Evolutionary conservation across 305 asterid genomes (phyloP), one percentile per base, ranked within the genome.

Genomic region (Withania somnifera): DNA sequence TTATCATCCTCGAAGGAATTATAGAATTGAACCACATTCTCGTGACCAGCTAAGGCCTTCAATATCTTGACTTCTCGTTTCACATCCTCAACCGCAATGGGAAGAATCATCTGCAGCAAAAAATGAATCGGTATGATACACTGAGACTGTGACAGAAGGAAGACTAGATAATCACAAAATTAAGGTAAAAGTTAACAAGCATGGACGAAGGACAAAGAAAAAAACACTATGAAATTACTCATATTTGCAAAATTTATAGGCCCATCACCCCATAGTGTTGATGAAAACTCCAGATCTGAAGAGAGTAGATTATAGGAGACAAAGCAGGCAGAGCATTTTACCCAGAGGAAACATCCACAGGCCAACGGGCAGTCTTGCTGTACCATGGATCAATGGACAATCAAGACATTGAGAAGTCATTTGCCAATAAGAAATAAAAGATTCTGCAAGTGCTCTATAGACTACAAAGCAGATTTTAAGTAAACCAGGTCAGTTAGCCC

Each of bases 21-120:
- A 87, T 91, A 86, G 88, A 93, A 93, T 85, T 90, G 91, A 79
- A 93, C 97, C 86, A 93, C 95, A 53, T 93, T 93, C 86, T 90
- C 97, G 50, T 93, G 97, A 84, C 97, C 97, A 34, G 92, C 91
- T 86, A 93, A 90, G 57, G 97, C 97, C 85, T 86, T 90, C 88
- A 93, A 88, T 89, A 93, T 92, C 89, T 91, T 93, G 80, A 93
- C 97, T 88, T 93, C 97, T 68, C 97, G 87, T 88, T 89, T 91
- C 63, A 93, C 97, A 89, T 93, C 97, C 87, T 92, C 97, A 57
- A 92, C 97, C 56, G 97, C 93, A 83, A 93, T 88, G 3, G 95
- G 93, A 87, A 92, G 93, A 84, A 92, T 88, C 97, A 93, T 93
- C 97, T 93, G 87, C 83, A 83, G 84, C 22, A 69, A 81, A 50